Base-by-base conservation (phyloP, 2,329 filamentous ascomycete genomes). In the Aspergillus unguis region DNA sequence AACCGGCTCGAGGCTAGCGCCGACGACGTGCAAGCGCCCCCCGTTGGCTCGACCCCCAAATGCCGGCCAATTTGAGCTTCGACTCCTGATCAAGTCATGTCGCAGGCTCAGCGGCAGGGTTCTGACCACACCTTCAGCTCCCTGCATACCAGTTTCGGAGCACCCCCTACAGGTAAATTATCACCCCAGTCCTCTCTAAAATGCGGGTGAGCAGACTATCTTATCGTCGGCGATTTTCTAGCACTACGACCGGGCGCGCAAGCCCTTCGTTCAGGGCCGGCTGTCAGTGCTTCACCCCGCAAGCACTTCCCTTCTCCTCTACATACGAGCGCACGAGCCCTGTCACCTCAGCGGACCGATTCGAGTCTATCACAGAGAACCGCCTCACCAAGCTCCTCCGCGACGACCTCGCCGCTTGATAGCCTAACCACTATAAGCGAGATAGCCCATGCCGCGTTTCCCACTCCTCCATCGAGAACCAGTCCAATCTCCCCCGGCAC, bases 211-310 rank as follows among this genome's bases (percentile, higher is more conserved):
- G 58, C 55, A 48, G 62, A 58, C 53, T 65, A 64, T 56, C 58
- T 71, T 32, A 69, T 71, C 48, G 64, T 70, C 47, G 65, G 69
- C 50, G 67, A 72, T 58, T 70, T 69, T 57, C 48, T 70, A 56
- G 59, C 57, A 48, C 55, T 65, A 49, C 64, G 64, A 57, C 61
- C 67, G 41, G 62, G 70, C 53, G 58, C 48, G 37, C 60, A 60
- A 53, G 45, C 56, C 46, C 53, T 59, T 49, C 62, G 56, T 55
- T 54, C 62, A 28, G 58, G 55, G 47, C 46, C 60, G 62, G 53
- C 49, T 50, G 51, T 54, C 40, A 46, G 50, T 53, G 46, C 55
- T 41, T 41, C 60, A 31, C 58, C 62, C 53, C 62, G 63, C 58
- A 65, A 67, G 56, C 61, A 61, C 49, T 61, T 58, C 41, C 63